Conservation (phyloP, 345 rosid species). For the Brassica rapa region DNA sequence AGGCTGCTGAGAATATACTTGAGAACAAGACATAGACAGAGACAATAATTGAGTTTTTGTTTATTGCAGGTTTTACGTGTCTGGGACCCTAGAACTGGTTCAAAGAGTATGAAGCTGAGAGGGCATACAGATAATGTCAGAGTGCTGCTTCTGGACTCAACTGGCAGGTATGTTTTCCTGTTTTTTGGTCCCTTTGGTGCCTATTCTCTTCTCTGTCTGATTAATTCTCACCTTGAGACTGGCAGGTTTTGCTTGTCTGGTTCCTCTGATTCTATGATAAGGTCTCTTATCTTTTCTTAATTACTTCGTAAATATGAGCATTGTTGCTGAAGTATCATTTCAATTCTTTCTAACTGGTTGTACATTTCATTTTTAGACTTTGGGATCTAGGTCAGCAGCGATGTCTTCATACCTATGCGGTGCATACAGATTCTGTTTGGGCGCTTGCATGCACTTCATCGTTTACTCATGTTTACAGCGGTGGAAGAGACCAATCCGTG, state of each 20-base stretch:
- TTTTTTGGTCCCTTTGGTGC: not conserved
- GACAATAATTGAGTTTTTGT: not conserved
- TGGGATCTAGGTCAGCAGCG: conserved; percentile 99
- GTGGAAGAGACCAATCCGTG: conserved; percentile 98
- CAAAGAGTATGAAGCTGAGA: conserved; percentile 91
- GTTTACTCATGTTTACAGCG: conserved; percentile 96
- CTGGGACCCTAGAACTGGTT: conserved; percentile 98
- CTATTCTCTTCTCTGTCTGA: conserved; percentile 23
- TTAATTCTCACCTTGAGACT: conserved; percentile 34
- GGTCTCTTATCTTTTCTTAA: conserved; percentile 51
- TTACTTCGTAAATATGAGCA: conserved; percentile 1
- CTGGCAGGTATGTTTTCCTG: conserved; percentile 71
- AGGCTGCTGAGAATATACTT: conserved; percentile 10
- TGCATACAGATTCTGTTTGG: conserved; percentile 99
- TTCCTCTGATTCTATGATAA: conserved; percentile 98
- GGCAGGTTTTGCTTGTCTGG: conserved; percentile 96
- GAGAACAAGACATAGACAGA: conserved; percentile 3
- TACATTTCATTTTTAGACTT: conserved; percentile 52
- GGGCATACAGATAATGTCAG: conserved; percentile 97
- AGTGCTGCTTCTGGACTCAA: conserved; percentile 85
- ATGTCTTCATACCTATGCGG: conserved; percentile 97
- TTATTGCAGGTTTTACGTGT: conserved; percentile 86
- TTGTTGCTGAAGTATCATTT: conserved; percentile 4
- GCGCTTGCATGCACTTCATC: conserved; percentile 97
- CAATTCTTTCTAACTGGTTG: conserved; percentile 35